A percentile compares a stretch with the other conserved stretches of the same genome.
phyloP scores from a whole-genome alignment of 2,329 filamentous ascomycete species.

The Fusarium brevicatenulatum region DNA sequence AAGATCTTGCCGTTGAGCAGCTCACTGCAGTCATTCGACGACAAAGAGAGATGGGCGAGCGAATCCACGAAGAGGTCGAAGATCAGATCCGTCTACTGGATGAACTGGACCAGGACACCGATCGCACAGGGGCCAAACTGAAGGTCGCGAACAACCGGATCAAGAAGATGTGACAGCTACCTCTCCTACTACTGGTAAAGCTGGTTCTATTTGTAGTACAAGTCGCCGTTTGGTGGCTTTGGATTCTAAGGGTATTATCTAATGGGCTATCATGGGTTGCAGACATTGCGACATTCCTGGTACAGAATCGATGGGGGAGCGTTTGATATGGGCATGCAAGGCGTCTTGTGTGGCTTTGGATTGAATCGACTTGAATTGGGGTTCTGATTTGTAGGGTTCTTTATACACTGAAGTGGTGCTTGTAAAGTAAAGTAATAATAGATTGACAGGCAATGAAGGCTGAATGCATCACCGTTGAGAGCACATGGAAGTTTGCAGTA shows the following conservation, averaged over 20 bases:
- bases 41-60: constrained; percentile 81
- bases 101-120: constrained; percentile 72
- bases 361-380: constrained; percentile 3
- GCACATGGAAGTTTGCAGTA: not conserved
- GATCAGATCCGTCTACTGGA: constrained; percentile 77
- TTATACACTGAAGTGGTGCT: not conserved
- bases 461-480: constrained; percentile 23
- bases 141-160: constrained; percentile 78
- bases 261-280: constrained; percentile 44
- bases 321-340: constrained; percentile 29
- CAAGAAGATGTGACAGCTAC: constrained; percentile 67
- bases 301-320: constrained; percentile 27
- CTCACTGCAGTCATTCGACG: constrained; percentile 75
- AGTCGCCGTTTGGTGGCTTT: constrained; percentile 47
- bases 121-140: constrained; percentile 74
- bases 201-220: constrained; percentile 45
- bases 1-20: constrained; percentile 77
- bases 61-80: constrained; percentile 78
- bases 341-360: constrained; percentile 27
- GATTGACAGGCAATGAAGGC: not conserved
- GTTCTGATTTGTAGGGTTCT: constrained; percentile 2
- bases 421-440: constrained; percentile 7
- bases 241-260: constrained; percentile 39
- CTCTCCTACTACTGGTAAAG: constrained; percentile 40
- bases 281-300: constrained; percentile 42